phyloP scores from a whole-genome alignment of 2,329 filamentous ascomycete species.

The Lachnellula cervina region DNA sequence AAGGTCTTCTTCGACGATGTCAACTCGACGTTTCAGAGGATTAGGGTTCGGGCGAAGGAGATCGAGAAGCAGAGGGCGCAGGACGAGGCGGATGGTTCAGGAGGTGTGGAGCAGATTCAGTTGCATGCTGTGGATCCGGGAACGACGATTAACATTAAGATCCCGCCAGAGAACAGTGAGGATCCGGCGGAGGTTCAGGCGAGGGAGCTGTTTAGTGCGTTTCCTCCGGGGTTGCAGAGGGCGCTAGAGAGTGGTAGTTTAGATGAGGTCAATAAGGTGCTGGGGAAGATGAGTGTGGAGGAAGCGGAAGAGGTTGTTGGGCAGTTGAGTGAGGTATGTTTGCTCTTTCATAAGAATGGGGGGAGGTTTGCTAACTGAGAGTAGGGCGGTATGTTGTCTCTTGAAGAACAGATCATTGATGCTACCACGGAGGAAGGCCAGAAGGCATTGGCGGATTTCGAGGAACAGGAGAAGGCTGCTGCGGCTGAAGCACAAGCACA shows the following conservation, averaged over 20 bases:
- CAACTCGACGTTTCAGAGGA: constrained; percentile 77
- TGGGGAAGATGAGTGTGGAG: constrained; percentile 82
- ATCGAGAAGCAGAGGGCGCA: constrained; percentile 43
- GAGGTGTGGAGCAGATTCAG: constrained; percentile 91
- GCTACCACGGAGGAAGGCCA: constrained; percentile 84
- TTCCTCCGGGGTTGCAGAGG: constrained; percentile 73
- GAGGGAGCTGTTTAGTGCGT: constrained; percentile 75
- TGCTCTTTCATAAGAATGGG: neutral
- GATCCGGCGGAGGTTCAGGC: constrained; percentile 60
- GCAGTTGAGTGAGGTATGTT: constrained; percentile 64
- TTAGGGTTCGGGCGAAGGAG: constrained; percentile 62
- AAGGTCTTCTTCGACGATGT: constrained; percentile 93
- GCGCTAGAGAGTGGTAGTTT: constrained; percentile 85
- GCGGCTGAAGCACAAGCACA: constrained; percentile 10
- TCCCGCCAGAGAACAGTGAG: constrained; percentile 65
- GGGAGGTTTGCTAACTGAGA: constrained; percentile 1
- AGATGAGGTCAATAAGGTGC: constrained; percentile 81
- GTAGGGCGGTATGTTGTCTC: constrained; percentile 76
- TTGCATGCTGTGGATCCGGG: constrained; percentile 92
- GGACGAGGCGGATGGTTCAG: constrained; percentile 49
- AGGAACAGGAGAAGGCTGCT: constrained; percentile 45
- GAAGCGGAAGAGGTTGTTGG: constrained; percentile 83
- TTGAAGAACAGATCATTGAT: constrained; percentile 93
- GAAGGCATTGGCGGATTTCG: constrained; percentile 70
- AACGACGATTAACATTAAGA: constrained; percentile 82